A percentile compares a stretch with the other conserved stretches of the same genome.
phyloP scores from a whole-genome alignment of 2,329 filamentous ascomycete species.

The Paecilomyces sp. region DNA sequence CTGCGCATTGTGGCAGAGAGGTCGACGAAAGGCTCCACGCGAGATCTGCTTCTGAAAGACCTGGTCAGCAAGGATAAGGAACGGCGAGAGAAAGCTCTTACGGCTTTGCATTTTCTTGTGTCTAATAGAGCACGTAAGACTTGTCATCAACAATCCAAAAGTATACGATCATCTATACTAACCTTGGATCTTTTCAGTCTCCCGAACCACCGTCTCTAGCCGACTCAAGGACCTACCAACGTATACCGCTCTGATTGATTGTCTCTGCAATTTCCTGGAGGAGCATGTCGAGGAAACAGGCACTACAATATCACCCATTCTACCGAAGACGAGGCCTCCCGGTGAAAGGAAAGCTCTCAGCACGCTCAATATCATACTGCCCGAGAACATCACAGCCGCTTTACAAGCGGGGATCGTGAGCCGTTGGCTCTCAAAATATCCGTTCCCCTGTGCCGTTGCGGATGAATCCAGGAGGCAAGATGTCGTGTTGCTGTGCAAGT shows the following conservation, averaged over 20 bases:
- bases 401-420: slow-evolving; percentile 61
- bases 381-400: slow-evolving; percentile 49
- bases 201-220: slow-evolving; percentile 26
- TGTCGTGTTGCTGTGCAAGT: slow-evolving; percentile 33
- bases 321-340: slow-evolving; percentile 32
- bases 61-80: slow-evolving; percentile 30
- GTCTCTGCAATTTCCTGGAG: slow-evolving; percentile 34
- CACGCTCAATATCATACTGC: slow-evolving; percentile 57
- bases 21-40: slow-evolving; percentile 32
- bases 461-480: slow-evolving; percentile 41
- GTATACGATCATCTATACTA: background rate
- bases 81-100: slow-evolving; percentile 34
- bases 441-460: slow-evolving; percentile 54
- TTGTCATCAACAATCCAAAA: no score
- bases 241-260: slow-evolving; percentile 33
- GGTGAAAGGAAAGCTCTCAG: slow-evolving; percentile 36
- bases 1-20: slow-evolving; percentile 41
- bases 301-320: slow-evolving; percentile 28
- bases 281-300: slow-evolving; percentile 28
- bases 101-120: slow-evolving; percentile 36
- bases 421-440: slow-evolving; percentile 67
- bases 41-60: slow-evolving; percentile 34
- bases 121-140: slow-evolving; percentile 30
- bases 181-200: slow-evolving; percentile 17
- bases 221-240: slow-evolving; percentile 28